Percentiles rank a stretch among this genome's conserved stretches.
phyloP scores from a whole-genome alignment of 2,329 filamentous ascomycete species.

The Aureobasidium sp. region DNA sequence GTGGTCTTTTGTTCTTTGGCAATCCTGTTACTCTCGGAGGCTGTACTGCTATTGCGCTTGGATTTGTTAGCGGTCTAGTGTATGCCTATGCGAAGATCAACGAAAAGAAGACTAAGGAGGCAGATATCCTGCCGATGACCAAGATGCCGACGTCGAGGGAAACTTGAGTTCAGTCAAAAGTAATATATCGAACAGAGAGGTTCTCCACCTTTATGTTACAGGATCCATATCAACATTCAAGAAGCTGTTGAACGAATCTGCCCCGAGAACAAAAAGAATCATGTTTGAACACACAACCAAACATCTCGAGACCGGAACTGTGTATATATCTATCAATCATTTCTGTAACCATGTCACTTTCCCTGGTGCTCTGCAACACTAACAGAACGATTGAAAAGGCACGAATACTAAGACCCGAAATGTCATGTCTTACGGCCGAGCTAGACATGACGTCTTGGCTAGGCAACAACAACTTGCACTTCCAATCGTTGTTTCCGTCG shows the following conservation, averaged over 20 bases:
- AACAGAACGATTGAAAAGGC: neutral
- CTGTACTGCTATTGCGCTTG: constrained; percentile 82
- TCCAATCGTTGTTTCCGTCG: too few relatives aligned
- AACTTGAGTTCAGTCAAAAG: neutral
- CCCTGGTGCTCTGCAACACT: too few relatives aligned
- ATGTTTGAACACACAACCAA: neutral
- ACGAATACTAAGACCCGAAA: neutral
- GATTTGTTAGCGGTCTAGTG: constrained; percentile 85
- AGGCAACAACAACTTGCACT: neutral
- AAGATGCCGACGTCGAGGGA: neutral
- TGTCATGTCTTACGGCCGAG: neutral
- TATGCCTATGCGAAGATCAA: constrained; percentile 82
- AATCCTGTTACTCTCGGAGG: constrained; percentile 87
- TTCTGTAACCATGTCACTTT: too few relatives aligned
- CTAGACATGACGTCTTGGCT: neutral
- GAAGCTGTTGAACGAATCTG: neutral
- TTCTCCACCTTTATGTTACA: neutral
- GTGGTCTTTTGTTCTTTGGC: constrained; percentile 88
- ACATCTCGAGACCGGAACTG: neutral
- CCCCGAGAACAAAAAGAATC: neutral
- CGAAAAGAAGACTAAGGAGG: neutral
- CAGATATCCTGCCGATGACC: constrained; percentile 1
- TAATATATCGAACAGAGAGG: neutral
- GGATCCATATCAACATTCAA: neutral
- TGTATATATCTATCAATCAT: neutral